Evolutionary conservation across 2,329 filamentous ascomycete genomes (phyloP), one percentile per base, ranked within the genome.

Genomic region (Domatiomyces catenatus): DNA sequence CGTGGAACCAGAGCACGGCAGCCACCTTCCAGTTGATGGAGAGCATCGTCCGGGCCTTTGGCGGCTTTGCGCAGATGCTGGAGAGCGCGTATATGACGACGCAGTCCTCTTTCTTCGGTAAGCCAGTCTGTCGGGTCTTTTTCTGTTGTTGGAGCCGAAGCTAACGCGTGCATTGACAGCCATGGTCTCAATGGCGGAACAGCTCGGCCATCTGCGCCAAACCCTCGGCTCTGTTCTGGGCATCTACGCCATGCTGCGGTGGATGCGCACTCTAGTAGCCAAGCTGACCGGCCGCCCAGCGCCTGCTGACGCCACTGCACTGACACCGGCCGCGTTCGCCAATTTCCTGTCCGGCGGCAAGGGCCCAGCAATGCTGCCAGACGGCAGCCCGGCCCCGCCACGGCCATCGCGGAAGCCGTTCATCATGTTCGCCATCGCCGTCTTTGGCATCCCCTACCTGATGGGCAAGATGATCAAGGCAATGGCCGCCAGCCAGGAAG

Each of bases 11-110:
- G 67, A 92, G 85, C 71, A 98, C 93, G 0, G 86, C 92, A 61
- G 86, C 90, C 8, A 98, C 92, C 0, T 98, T 98, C 64, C 92
- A 96, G 73, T 87, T 98, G 76, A 87, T 98, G 48, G 92, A 98
- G 71, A 92, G 89, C 60, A 85, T 98, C 52, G 92, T 98, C 12
- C 86, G 87, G 20, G 89, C 92, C 2, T 98, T 98, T 72, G 89
- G 89, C 18, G 92, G 93, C 0, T 96, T 98, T 64, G 87, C 93
- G 10, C 92, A 98, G 72, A 98, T 98, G 92, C 76, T 98, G 24
- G 92, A 98, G 70, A 96, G 92, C 72, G 96, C 92, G 8, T 98
- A 95, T 62, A 98, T 98, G 93, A 92, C 93, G 26, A 98, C 92
- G 0, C 92, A 98, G 68, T 95, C 89, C 5, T 94, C 87, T 49